Evolutionary conservation across 768 basidiomycete genomes (phyloP).

Genomic region (Suillus sp.): DNA sequence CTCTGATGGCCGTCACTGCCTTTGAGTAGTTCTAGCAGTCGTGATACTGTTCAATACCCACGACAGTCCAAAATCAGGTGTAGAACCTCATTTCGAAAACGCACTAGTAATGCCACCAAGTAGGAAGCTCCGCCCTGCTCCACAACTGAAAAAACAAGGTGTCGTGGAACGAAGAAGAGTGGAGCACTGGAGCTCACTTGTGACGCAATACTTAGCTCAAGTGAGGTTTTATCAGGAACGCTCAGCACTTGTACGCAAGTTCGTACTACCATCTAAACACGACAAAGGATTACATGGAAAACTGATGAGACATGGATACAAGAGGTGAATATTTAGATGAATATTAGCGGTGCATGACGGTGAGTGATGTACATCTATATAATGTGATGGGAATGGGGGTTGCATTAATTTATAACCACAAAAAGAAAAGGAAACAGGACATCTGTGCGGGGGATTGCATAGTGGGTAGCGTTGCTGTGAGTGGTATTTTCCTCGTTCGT

Average conservation of each 20-base stretch:
- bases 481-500: conserved; percentile 17
- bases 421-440: neutral
- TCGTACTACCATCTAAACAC: neutral
- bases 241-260: conserved; percentile 1
- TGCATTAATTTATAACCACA: conserved; percentile 3
- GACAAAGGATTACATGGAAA: conserved; percentile 11
- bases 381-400: conserved; percentile 3
- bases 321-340: neutral
- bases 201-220: neutral
- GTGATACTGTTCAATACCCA: no score
- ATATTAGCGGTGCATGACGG: conserved; percentile 1
- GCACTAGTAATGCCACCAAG: neutral
- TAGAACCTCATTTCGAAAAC: neutral
- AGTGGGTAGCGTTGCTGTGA: conserved; percentile 3
- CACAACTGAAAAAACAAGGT: conserved; percentile 8
- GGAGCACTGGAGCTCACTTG: conserved; percentile 13
- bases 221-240: neutral
- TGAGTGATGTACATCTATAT: conserved; percentile 7
- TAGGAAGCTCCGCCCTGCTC: conserved; percentile 8
- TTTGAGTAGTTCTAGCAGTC: neutral
- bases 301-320: conserved; percentile 14
- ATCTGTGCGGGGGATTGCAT: neutral
- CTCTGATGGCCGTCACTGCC: neutral
- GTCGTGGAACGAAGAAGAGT: conserved; percentile 11
- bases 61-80: neutral